These are phyloP conservation scores for Apostasia ramifera DNA, from an alignment of 106 monocot species.

Conservation along the genomic window DNA sequence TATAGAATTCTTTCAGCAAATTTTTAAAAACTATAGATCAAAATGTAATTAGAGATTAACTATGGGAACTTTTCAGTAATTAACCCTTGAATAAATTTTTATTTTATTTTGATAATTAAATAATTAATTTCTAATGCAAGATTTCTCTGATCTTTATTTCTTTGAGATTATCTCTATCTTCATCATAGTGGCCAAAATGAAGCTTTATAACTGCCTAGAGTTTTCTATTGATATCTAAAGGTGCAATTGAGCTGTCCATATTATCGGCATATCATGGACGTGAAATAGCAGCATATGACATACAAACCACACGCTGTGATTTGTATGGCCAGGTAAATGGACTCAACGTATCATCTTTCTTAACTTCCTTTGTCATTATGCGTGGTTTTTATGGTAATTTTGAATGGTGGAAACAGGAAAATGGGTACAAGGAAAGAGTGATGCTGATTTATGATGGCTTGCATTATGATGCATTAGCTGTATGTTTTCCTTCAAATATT, in stretches of 20 bases:
- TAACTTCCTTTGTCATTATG: not conserved
- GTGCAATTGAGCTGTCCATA: conserved; percentile 94
- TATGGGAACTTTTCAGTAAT: no score
- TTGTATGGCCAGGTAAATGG: conserved; percentile 87
- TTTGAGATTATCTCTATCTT: no score
- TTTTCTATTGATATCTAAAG: conserved; percentile 15
- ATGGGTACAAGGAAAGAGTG: conserved; percentile 71
- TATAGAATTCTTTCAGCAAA: no score
- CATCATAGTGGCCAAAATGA: no score
- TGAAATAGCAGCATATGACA: conserved; percentile 99
- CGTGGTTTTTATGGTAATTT: not conserved
- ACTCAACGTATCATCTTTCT: not conserved
- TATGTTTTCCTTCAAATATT: conserved; percentile 30
- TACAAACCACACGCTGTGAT: conserved; percentile 91
- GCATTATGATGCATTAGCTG: conserved; percentile 97
- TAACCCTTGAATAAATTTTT: no score
- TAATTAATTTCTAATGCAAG: no score
- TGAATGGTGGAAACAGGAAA: conserved; percentile 43
- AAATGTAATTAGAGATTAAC: no score
- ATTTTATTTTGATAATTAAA: no score
- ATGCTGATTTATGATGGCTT: conserved; percentile 98
- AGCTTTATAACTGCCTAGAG: no score
- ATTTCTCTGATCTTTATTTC: no score
- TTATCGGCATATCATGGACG: conserved; percentile 80
- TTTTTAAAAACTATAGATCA: no score